Conservation (phyloP, 1,139 yeast species). For the Nakaseomyces kungkrabaensis region DNA sequence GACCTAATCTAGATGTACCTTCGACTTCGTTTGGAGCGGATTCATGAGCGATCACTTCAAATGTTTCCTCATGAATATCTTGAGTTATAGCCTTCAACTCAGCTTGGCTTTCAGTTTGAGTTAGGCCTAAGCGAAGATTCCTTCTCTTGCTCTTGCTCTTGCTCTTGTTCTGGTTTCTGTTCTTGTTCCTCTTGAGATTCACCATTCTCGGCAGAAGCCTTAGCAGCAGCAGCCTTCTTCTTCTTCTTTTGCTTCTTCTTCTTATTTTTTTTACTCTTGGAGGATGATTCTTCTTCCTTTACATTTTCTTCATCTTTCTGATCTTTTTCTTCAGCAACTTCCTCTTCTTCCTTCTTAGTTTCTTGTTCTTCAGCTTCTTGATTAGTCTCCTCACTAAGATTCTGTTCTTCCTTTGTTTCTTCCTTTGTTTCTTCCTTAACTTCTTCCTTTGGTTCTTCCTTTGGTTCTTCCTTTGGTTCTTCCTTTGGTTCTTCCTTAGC, state of each 20-base stretch:
- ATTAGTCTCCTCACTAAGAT: neutral
- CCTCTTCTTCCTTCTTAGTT: conserved; percentile 2
- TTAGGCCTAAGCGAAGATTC: conserved; percentile 26
- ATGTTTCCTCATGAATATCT: conserved; percentile 20
- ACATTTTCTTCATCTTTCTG: conserved; percentile 1
- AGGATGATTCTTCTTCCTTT: neutral
- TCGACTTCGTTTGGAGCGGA: conserved; percentile 5
- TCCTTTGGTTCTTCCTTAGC: conserved; percentile 2
- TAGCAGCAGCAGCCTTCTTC: conserved; percentile 5
- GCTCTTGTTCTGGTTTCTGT: neutral
- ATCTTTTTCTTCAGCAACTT: conserved; percentile 3
- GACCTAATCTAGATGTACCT: conserved; percentile 47
- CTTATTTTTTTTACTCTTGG: neutral
- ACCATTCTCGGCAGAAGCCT: conserved; percentile 2
- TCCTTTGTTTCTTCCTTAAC: conserved; percentile 2
- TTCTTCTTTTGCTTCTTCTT: conserved; percentile 5
- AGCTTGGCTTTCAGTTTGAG: conserved; percentile 15
- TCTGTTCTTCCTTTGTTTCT: neutral
- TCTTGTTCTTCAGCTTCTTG: conserved; percentile 3
- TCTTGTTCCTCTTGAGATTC: neutral
- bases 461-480: conserved; percentile 4
- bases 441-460: conserved; percentile 7
- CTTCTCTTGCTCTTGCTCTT: neutral
- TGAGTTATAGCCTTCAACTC: conserved; percentile 17
- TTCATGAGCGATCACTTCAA: conserved; percentile 19